Percentiles rank a stretch among this genome's conserved stretches.
These are phyloP conservation scores for Suhomyces chickasaworum DNA, from an alignment of 1,139 yeast genomes.

Conservation along the genomic window DNA sequence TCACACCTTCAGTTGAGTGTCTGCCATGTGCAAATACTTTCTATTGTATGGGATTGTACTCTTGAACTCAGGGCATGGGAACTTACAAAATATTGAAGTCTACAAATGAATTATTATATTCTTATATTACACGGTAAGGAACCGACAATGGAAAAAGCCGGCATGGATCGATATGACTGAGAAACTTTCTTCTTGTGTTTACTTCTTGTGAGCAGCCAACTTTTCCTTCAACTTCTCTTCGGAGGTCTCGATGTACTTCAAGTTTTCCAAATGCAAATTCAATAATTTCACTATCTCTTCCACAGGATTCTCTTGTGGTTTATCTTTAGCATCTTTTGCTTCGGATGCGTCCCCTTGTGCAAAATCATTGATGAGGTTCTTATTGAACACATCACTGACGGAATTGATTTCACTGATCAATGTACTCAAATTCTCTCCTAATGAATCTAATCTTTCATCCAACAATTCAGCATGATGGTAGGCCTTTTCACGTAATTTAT, in stretches of 20 bases:
- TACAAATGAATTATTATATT: neutral
- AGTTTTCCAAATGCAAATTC: slow-evolving; percentile 85
- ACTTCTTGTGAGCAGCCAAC: slow-evolving; percentile 37
- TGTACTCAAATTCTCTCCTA: slow-evolving; percentile 75
- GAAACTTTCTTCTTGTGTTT: too few species aligned
- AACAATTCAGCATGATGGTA: slow-evolving; percentile 84
- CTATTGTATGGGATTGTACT: too few species aligned
- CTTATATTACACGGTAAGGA: neutral
- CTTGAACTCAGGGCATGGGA: too few species aligned
- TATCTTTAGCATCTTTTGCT: slow-evolving; percentile 10
- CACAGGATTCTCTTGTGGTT: slow-evolving; percentile 44
- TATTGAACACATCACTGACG: slow-evolving; percentile 80
- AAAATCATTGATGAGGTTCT: slow-evolving; percentile 42
- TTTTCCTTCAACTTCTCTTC: slow-evolving; percentile 71
- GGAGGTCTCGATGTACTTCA: slow-evolving; percentile 80
- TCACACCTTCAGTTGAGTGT: too few species aligned
- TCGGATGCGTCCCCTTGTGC: slow-evolving; percentile 23
- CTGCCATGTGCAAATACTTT: too few species aligned
- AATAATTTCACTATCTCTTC: slow-evolving; percentile 76
- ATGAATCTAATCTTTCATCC: slow-evolving; percentile 75
- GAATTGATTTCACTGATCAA: slow-evolving; percentile 84
- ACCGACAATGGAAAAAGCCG: neutral
- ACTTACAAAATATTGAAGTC: neutral
- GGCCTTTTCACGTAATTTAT: slow-evolving; percentile 88
- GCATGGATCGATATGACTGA: neutral